Conservation (phyloP, 768 basidiomycete genomes). For the Leccinum rimulosum region DNA sequence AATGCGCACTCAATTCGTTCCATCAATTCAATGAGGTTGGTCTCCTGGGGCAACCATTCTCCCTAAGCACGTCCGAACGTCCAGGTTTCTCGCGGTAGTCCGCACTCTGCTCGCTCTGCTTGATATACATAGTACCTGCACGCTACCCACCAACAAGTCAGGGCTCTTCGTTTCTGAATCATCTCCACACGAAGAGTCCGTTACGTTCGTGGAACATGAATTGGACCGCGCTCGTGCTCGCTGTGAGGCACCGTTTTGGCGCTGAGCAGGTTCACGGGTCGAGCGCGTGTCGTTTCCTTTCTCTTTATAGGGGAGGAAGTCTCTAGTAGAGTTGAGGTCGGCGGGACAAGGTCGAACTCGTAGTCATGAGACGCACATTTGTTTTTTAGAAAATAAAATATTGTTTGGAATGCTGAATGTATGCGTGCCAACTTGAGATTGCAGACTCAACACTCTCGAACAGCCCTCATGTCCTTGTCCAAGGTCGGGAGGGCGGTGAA, state of each 20-base stretch:
- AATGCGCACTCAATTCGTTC: neutral
- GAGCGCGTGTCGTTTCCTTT: slow-evolving; percentile 34
- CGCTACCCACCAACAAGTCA: slow-evolving; percentile 53
- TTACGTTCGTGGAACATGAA: slow-evolving; percentile 74
- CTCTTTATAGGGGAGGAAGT: slow-evolving; percentile 26
- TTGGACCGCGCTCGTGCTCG: slow-evolving; percentile 35
- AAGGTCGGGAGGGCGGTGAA: slow-evolving; percentile 15
- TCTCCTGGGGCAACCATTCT: neutral
- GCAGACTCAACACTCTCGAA: neutral
- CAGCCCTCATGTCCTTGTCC: slow-evolving; percentile 7
- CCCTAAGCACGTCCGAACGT: neutral
- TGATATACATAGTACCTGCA: neutral
- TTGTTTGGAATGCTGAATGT: slow-evolving; percentile 12
- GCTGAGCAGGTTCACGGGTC: slow-evolving; percentile 43
- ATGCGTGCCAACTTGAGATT: neutral
- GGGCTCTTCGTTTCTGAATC: slow-evolving; percentile 45
- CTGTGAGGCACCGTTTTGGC: slow-evolving; percentile 59
- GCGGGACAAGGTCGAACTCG: slow-evolving; percentile 39
- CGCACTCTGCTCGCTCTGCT: neutral
- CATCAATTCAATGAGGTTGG: neutral
- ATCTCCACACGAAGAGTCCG: slow-evolving; percentile 50
- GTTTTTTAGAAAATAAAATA: slow-evolving; percentile 3
- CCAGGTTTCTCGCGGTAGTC: neutral
- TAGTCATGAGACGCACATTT: slow-evolving; percentile 70
- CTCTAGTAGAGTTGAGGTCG: slow-evolving; percentile 60